These are phyloP conservation scores for Yarrowia osloensis DNA, from an alignment of 805 yeast genomes.

Conservation along the genomic window DNA sequence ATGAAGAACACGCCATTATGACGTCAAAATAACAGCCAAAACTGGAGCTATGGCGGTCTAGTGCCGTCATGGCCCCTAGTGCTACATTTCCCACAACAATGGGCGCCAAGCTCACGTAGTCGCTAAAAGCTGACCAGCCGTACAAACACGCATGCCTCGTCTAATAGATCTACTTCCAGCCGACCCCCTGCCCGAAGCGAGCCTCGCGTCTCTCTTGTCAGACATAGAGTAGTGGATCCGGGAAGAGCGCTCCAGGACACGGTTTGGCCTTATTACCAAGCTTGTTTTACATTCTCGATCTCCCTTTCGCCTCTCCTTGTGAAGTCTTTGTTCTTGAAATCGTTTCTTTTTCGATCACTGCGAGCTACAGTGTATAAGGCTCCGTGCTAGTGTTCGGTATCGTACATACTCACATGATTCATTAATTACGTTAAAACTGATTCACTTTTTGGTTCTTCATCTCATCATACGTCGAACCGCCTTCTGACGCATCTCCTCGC, in stretches of 20 bases:
- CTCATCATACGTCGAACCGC: slow-evolving; percentile 18
- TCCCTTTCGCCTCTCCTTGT: neutral
- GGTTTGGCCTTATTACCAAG: neutral
- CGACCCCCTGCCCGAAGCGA: neutral
- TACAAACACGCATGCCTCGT: neutral
- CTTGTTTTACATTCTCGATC: neutral
- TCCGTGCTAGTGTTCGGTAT: too few relatives aligned
- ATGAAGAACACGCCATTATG: neutral
- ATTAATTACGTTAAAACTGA: neutral
- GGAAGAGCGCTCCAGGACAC: neutral
- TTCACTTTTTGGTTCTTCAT: neutral
- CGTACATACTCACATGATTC: neutral
- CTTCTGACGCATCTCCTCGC: slow-evolving; percentile 27
- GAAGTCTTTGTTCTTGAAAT: neutral
- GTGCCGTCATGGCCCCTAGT: neutral
- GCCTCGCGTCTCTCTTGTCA: neutral
- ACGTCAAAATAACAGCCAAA: neutral
- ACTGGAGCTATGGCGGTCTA: neutral
- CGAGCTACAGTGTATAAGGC: neutral
- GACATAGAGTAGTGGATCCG: neutral
- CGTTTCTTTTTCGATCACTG: neutral
- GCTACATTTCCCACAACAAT: neutral
- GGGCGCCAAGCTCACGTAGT: neutral
- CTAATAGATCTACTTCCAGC: slow-evolving; percentile 11
- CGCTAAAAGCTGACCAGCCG: neutral